phyloP scores from a whole-genome alignment of 345 rosid genomes.

The Sapria himalayana region DNA sequence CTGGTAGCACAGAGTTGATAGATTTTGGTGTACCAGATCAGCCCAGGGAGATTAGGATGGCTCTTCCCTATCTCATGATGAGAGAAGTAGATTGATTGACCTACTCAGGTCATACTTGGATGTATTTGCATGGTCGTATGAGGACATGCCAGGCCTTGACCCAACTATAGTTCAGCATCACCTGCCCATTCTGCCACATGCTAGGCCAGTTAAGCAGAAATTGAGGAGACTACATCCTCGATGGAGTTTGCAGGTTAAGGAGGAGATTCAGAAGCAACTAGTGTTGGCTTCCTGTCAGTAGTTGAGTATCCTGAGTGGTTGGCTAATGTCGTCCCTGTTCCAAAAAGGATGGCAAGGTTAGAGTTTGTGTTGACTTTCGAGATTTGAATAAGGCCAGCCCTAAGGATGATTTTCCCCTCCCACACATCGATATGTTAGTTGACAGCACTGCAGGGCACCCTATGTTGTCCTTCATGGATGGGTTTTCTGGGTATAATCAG shows the following conservation, averaged over 20 bases:
- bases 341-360: not conserved
- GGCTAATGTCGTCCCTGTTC: not conserved
- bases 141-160: slow-evolving; percentile 2
- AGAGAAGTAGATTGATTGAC: not conserved
- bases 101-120: not conserved
- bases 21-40: no score
- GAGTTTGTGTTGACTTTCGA: not conserved
- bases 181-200: not conserved
- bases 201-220: not conserved
- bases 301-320: not conserved
- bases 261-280: slow-evolving; percentile 1
- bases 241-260: not conserved
- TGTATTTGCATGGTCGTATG: not conserved
- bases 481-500: not conserved
- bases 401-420: not conserved
- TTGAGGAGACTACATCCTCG: not conserved
- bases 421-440: not conserved
- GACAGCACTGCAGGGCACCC: no score
- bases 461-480: no score
- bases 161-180: not conserved
- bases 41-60: not conserved
- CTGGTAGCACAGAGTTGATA: no score
- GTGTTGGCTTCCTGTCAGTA: not conserved
- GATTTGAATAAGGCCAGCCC: not conserved
- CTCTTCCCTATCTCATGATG: not conserved